Percentiles rank a stretch among this genome's conserved stretches.
Conservation (phyloP, 495 filamentous ascomycete genomes). For the Clohesyomyces aquaticus region DNA sequence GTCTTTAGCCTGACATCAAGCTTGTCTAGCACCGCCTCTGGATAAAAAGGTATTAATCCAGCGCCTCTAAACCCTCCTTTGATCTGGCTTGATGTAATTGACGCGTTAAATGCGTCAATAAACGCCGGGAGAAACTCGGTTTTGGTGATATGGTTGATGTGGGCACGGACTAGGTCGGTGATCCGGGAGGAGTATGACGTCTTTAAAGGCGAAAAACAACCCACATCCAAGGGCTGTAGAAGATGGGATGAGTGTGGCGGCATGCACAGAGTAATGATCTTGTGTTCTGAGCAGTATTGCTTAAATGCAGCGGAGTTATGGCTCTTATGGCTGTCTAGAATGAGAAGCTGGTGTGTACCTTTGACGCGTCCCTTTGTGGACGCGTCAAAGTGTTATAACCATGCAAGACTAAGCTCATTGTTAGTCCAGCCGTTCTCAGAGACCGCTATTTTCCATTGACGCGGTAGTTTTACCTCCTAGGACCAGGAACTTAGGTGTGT, state of each 20-base stretch:
- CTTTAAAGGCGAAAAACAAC: conserved; percentile 30
- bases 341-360: neutral
- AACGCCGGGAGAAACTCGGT: conserved; percentile 23
- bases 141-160: conserved; percentile 35
- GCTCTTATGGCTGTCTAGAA: conserved; percentile 4
- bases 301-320: neutral
- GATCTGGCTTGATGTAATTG: conserved; percentile 26
- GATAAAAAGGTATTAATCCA: conserved; percentile 30
- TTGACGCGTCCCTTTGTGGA: neutral
- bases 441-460: neutral
- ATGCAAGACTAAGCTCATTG: neutral
- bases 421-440: conserved; percentile 6
- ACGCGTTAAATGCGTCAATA: conserved; percentile 8
- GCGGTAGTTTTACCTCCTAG: neutral
- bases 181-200: conserved; percentile 17
- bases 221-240: conserved; percentile 38
- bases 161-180: conserved; percentile 1
- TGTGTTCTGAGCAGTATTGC: conserved; percentile 14
- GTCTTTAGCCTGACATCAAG: conserved; percentile 10
- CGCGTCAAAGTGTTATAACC: conserved; percentile 4
- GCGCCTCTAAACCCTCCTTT: conserved; percentile 30
- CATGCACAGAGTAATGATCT: conserved; percentile 31
- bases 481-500: neutral
- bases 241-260: conserved; percentile 34
- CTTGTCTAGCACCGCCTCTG: conserved; percentile 3